Conservation (phyloP, 1,139 yeast genomes). For the Lodderomyces elongisporus region DNA sequence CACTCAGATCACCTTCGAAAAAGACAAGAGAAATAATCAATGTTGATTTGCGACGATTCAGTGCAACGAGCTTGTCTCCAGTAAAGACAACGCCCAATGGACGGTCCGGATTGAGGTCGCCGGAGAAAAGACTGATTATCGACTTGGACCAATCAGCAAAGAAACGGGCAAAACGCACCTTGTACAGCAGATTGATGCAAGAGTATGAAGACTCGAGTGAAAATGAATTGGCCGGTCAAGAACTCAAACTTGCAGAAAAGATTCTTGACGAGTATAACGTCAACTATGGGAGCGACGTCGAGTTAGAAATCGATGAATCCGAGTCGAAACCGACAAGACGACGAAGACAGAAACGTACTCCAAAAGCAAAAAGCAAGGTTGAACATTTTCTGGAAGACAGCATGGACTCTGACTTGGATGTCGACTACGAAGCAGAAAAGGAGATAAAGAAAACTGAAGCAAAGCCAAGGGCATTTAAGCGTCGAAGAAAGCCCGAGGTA, state of each 20-base stretch:
- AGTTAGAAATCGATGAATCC: conserved; percentile 24
- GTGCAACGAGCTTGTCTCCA: conserved; percentile 5
- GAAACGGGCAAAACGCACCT: conserved; percentile 37
- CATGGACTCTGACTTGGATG: conserved; percentile 10
- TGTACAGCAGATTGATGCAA: conserved; percentile 29
- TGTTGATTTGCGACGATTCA: not conserved
- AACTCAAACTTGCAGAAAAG: conserved; percentile 37
- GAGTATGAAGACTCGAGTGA: conserved; percentile 32
- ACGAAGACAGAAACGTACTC: conserved; percentile 11
- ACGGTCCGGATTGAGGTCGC: conserved; percentile 44
- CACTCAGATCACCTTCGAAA: conserved; percentile 10
- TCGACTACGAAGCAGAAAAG: conserved; percentile 1
- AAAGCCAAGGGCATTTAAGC: conserved; percentile 5
- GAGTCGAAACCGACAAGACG: conserved; percentile 4
- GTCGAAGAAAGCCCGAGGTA: conserved; percentile 5
- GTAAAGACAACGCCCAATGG: conserved; percentile 23
- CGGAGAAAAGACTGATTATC: conserved; percentile 31
- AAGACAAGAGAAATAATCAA: not conserved
- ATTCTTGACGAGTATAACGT: conserved; percentile 17
- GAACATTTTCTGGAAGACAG: conserved; percentile 25
- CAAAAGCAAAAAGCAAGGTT: conserved; percentile 17
- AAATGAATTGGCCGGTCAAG: conserved; percentile 31
- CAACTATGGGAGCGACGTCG: conserved; percentile 28
- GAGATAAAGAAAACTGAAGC: conserved; percentile 1
- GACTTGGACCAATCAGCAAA: conserved; percentile 50